Conservation (phyloP, 192 early-diverging fungal species). For the Pilaira anomala region DNA sequence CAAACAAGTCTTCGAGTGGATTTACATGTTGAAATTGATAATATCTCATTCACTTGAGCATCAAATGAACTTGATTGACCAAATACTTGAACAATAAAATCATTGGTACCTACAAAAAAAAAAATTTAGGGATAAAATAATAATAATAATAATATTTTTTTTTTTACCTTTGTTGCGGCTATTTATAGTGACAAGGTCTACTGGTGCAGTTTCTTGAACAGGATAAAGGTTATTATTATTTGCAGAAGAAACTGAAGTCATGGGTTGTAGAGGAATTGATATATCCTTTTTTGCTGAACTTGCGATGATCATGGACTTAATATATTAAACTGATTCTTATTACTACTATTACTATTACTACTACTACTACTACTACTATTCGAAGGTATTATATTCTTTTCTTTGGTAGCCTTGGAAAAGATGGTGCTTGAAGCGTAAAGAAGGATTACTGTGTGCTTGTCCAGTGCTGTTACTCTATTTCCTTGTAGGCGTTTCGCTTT, state of each 20-base stretch:
- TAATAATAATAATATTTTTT: too few relatives aligned
- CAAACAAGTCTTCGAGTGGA: slow-evolving; percentile 14
- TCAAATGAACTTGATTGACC: slow-evolving; percentile 7
- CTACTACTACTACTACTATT: slow-evolving; percentile 34
- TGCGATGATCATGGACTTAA: slow-evolving; percentile 28
- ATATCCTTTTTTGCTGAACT: slow-evolving; percentile 20
- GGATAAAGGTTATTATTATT: not conserved
- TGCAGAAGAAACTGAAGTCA: slow-evolving; percentile 11
- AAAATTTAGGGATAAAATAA: not conserved
- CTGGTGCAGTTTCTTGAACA: not conserved
- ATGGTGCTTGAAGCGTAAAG: slow-evolving; percentile 41
- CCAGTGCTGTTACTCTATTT: slow-evolving; percentile 40
- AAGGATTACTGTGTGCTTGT: slow-evolving; percentile 35
- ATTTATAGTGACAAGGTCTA: slow-evolving; percentile 8
- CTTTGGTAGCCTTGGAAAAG: slow-evolving; percentile 42
- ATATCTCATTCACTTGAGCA: slow-evolving; percentile 13
- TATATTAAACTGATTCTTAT: not conserved
- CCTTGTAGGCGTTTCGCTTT: slow-evolving; percentile 23
- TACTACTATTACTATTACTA: slow-evolving; percentile 22
- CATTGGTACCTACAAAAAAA: not conserved
- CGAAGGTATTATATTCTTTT: slow-evolving; percentile 26
- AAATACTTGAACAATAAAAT: slow-evolving; percentile 24
- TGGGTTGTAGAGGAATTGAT: slow-evolving; percentile 26
- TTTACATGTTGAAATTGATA: slow-evolving; percentile 14
- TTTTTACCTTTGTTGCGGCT: slow-evolving; percentile 7